Conservation (phyloP, 495 filamentous ascomycete species). For the Poronia punctata region DNA sequence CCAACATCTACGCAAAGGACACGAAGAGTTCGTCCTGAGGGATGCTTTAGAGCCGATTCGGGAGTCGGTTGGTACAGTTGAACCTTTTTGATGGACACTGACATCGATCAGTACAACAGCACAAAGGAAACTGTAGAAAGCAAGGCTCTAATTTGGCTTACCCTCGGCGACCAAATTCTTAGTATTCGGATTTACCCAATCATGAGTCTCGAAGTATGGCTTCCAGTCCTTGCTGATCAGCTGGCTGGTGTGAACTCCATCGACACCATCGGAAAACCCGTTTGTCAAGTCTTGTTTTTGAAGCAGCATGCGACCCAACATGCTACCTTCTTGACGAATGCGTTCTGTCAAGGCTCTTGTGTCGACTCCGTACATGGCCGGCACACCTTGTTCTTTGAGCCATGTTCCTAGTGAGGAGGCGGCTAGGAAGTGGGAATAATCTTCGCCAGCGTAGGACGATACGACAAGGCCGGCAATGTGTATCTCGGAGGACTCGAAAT, state of each 20-base stretch:
- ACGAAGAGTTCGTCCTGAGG: conserved; percentile 75
- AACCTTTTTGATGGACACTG: conserved; percentile 81
- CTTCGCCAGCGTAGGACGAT: conserved; percentile 85
- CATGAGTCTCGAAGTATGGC: conserved; percentile 61
- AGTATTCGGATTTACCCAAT: conserved; percentile 86
- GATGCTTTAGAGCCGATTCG: conserved; percentile 62
- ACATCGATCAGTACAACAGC: background rate
- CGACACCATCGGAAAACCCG: conserved; percentile 34
- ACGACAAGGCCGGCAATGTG: conserved; percentile 87
- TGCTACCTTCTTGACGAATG: conserved; percentile 88
- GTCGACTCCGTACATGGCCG: conserved; percentile 95
- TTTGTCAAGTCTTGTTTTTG: conserved; percentile 52
- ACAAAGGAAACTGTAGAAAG: conserved; percentile 19
- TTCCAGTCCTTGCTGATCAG: conserved; percentile 49
- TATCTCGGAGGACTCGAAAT: conserved; percentile 88
- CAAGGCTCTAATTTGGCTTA: too few species aligned
- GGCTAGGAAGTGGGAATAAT: conserved; percentile 90
- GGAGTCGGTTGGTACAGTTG: conserved; percentile 70
- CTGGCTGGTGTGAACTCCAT: conserved; percentile 16
- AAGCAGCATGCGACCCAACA: conserved; percentile 85
- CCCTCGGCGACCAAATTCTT: conserved; percentile 91
- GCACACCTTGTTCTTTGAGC: conserved; percentile 91
- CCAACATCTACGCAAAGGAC: conserved; percentile 93
- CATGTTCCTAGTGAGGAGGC: conserved; percentile 83
- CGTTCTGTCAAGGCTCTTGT: conserved; percentile 89